Percentiles rank a stretch among this genome's conserved stretches.
Conservation (phyloP, 768 basidiomycete species). For the Suillus fuscotomentosus region DNA sequence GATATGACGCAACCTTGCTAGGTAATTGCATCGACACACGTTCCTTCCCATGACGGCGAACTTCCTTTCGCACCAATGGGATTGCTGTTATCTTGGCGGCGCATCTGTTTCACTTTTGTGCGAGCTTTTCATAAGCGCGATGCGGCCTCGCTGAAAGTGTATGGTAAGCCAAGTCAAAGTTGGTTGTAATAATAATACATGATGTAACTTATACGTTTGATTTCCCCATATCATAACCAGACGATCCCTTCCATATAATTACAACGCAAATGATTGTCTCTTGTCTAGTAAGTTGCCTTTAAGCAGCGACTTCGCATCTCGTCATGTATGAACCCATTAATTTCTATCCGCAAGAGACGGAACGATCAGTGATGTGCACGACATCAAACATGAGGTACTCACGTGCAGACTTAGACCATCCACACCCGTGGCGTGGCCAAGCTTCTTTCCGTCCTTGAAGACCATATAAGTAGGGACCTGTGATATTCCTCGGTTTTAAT, state of each 20-base stretch:
- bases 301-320: not conserved
- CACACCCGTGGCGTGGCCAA: slow-evolving; percentile 24
- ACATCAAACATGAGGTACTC: slow-evolving; percentile 14
- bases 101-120: not conserved
- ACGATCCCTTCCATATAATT: not conserved
- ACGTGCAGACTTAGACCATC: slow-evolving; percentile 26
- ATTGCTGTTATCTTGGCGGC: not conserved
- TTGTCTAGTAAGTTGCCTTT: not conserved
- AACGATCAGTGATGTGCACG: not conserved
- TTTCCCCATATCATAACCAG: not conserved
- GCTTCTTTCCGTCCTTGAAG: slow-evolving; percentile 28
- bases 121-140: not conserved
- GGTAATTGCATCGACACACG: not conserved
- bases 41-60: not conserved
- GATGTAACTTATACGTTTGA: not conserved
- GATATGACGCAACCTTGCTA: not conserved
- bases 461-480: slow-evolving; percentile 29
- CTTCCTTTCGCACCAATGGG: not conserved
- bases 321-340: slow-evolving; percentile 20
- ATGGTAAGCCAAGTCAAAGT: not conserved
- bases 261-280: not conserved
- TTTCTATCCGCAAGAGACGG: slow-evolving; percentile 12
- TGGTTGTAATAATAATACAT: not conserved
- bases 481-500: not conserved
- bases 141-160: not conserved